Conservation (phyloP, 2,329 filamentous ascomycete species). For the Penicillium corylophilum region DNA sequence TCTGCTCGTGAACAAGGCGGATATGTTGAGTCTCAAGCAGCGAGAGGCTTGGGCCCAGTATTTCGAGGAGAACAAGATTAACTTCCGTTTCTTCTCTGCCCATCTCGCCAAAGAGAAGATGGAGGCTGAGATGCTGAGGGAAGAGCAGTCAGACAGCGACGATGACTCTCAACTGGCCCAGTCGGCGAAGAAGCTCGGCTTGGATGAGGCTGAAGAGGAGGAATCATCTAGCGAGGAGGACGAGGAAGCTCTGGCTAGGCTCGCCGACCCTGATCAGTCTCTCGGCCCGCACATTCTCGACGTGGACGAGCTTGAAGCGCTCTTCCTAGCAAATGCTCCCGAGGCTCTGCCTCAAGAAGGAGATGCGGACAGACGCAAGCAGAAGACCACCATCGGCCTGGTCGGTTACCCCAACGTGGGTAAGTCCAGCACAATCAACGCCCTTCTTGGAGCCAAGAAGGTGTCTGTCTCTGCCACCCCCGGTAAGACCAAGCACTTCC, state of each 20-base stretch:
- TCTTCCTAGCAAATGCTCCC: conserved; percentile 77
- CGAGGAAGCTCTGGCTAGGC: conserved; percentile 14
- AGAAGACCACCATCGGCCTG: conserved; percentile 84
- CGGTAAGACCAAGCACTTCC: conserved; percentile 99
- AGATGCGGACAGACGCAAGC: conserved; percentile 47
- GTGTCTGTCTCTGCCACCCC: conserved; percentile 96
- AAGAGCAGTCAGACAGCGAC: conserved; percentile 35
- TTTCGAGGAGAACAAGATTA: conserved; percentile 75
- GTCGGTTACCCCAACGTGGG: conserved; percentile 98
- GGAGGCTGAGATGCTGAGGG: conserved; percentile 64
- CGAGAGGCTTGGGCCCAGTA: conserved; percentile 81
- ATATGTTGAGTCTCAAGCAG: conserved; percentile 94
- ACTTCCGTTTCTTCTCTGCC: conserved; percentile 96
- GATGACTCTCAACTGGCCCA: conserved; percentile 48
- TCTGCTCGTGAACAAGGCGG: conserved; percentile 94
- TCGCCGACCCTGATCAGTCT: conserved; percentile 39
- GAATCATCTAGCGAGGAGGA: conserved; percentile 27
- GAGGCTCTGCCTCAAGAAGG: conserved; percentile 47
- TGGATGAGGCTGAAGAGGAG: conserved; percentile 43
- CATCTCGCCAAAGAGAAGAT: conserved; percentile 85
- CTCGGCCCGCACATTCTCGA: conserved; percentile 73
- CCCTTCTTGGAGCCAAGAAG: conserved; percentile 96
- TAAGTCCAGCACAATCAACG: conserved; percentile 99
- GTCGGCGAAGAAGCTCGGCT: conserved; percentile 46
- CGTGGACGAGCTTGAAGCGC: conserved; percentile 84